These are phyloP conservation scores for Triadica sebifera DNA, from an alignment of 345 rosid genomes.

Conservation along the genomic window DNA sequence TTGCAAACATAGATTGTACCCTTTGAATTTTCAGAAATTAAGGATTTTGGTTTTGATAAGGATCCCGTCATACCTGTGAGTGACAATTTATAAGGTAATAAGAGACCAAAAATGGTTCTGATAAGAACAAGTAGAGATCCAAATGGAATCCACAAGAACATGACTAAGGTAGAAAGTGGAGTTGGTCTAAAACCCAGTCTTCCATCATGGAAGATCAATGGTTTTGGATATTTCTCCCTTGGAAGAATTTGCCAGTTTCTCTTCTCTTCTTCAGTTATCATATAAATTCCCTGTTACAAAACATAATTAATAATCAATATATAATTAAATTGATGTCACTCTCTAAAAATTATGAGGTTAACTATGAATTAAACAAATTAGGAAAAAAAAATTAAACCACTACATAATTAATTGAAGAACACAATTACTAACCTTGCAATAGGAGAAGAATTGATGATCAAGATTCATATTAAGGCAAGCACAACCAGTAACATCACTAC, in stretches of 20 bases:
- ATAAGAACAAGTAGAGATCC: slow-evolving; percentile 38
- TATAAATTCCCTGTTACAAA: slow-evolving; percentile 47
- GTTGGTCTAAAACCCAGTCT: slow-evolving; percentile 67
- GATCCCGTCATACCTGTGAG: slow-evolving; percentile 44
- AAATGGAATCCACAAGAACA: slow-evolving; percentile 74
- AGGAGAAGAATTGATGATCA: slow-evolving; percentile 39
- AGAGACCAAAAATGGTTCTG: slow-evolving; percentile 36
- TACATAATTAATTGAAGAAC: not conserved
- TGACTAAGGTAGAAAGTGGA: slow-evolving; percentile 39
- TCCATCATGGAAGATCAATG: slow-evolving; percentile 81
- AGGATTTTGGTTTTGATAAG: slow-evolving; percentile 15
- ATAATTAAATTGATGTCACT: not conserved
- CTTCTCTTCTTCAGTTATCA: slow-evolving; percentile 56
- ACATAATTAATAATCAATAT: not conserved
- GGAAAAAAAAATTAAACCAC: no score
- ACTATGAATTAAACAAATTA: not conserved
- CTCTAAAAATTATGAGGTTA: no score
- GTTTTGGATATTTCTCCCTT: slow-evolving; percentile 46
- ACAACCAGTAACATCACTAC: slow-evolving; percentile 42
- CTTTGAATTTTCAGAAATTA: slow-evolving; percentile 1
- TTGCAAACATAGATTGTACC: slow-evolving; percentile 64
- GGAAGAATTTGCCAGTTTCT: slow-evolving; percentile 52
- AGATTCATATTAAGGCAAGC: slow-evolving; percentile 40
- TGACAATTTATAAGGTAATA: slow-evolving; percentile 39
- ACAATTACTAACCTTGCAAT: slow-evolving; percentile 36